These are phyloP conservation scores for Alternaria sp. DNA, from an alignment of 2,329 filamentous ascomycete genomes.

Conservation along the genomic window DNA sequence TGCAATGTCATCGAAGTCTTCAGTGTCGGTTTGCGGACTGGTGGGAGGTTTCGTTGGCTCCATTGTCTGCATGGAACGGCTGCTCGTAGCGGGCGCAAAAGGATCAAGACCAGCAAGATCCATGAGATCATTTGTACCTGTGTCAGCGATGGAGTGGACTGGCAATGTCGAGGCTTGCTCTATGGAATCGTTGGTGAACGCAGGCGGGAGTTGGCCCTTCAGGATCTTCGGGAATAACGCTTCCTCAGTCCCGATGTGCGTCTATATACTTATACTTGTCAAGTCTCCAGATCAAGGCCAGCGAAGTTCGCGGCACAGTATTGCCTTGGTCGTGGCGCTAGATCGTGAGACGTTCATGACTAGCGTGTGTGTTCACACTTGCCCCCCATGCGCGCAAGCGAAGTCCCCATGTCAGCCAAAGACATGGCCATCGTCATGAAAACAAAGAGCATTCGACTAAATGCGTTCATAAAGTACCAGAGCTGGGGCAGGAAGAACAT, in stretches of 20 bases:
- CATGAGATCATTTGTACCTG: background rate
- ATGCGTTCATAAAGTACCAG: background rate
- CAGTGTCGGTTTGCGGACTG: background rate
- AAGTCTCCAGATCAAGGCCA: background rate
- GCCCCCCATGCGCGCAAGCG: background rate
- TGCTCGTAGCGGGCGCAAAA: background rate
- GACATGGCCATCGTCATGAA: background rate
- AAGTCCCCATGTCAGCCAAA: background rate
- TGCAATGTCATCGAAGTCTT: background rate
- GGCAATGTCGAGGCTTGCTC: background rate
- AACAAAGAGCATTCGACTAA: background rate
- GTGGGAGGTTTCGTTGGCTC: background rate
- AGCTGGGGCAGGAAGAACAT: background rate
- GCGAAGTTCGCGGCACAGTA: background rate
- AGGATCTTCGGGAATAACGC: background rate
- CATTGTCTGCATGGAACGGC: background rate
- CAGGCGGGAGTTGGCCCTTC: background rate
- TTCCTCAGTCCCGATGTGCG: background rate
- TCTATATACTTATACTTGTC: background rate
- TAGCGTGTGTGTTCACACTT: background rate
- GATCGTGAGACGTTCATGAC: background rate
- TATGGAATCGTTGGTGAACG: background rate
- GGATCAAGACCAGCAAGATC: background rate
- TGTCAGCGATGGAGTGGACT: background rate
- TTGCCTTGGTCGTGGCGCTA: background rate